These are phyloP conservation scores for Sphaerostilbella broomeana DNA, from an alignment of 2,329 filamentous ascomycete species.

Conservation along the genomic window DNA sequence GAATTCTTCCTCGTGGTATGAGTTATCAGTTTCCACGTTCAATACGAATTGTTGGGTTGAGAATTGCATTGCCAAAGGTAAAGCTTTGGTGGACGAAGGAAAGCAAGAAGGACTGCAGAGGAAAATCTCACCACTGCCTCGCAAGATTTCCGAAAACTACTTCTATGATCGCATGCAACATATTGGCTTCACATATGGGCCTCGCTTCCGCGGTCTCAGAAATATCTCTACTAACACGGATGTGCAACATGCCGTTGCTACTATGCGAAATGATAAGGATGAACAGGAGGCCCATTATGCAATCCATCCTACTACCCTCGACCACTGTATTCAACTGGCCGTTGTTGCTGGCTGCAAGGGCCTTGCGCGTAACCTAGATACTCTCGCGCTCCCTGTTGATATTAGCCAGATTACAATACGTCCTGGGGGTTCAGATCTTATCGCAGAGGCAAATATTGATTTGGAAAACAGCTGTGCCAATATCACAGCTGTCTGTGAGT, in stretches of 20 bases:
- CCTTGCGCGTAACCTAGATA: constrained; percentile 18
- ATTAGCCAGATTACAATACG: constrained; percentile 6
- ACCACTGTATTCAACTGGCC: constrained; percentile 27
- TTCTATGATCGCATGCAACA: constrained; percentile 7
- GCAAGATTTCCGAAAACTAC: constrained; percentile 3
- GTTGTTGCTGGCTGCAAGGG: constrained; percentile 20
- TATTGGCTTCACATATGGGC: constrained; percentile 8
- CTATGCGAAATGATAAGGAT: background rate
- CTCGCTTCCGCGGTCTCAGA: constrained; percentile 5
- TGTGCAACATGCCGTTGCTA: background rate
- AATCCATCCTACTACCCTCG: constrained; percentile 32
- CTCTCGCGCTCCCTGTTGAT: constrained; percentile 9
- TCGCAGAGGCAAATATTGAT: constrained; percentile 1
- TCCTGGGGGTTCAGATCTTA: background rate
- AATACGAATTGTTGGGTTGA: constrained; percentile 22
- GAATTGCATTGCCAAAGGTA: constrained; percentile 22
- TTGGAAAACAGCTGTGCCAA: no score
- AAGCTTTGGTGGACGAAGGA: constrained; percentile 6
- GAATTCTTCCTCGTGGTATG: no score
- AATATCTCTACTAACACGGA: background rate
- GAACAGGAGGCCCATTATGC: constrained; percentile 16
- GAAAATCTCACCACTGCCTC: no score
- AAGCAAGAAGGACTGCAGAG: no score
- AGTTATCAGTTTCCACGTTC: constrained; percentile 19
- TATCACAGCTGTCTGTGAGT: no score